Conservation (phyloP, 1,284 basidiomycete genomes). For the Peniophora sp. region DNA sequence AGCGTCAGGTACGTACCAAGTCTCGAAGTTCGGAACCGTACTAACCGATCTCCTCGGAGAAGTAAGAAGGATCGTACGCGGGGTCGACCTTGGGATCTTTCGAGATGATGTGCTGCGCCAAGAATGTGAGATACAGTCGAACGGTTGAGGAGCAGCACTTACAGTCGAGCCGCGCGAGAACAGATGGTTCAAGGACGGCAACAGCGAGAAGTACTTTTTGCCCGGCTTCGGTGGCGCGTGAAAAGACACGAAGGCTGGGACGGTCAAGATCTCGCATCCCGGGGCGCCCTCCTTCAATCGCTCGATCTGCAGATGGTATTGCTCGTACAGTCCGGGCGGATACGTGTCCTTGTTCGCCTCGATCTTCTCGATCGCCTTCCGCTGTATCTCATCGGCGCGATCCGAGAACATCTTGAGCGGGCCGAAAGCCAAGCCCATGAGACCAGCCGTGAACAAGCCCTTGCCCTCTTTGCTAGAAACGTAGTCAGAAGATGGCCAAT, state of each 20-base stretch:
- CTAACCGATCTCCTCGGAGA: conserved; percentile 24
- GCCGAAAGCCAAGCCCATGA: conserved; percentile 5
- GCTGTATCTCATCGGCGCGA: conserved; percentile 3
- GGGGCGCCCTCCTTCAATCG: conserved; percentile 12
- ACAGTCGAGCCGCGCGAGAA: conserved; percentile 30
- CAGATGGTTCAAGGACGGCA: conserved; percentile 10
- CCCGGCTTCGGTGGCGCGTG: background rate
- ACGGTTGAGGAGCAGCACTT: conserved; percentile 2
- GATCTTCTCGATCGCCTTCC: conserved; percentile 3
- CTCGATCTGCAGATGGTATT: conserved; percentile 18
- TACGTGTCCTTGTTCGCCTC: conserved; percentile 3
- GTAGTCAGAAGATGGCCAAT: background rate
- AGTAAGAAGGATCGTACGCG: conserved; percentile 32
- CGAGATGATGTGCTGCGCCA: conserved; percentile 23
- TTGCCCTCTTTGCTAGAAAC: conserved; percentile 6
- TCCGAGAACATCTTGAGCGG: conserved; percentile 13
- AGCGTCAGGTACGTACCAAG: background rate
- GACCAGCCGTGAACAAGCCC: conserved; percentile 19
- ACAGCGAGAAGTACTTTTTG: background rate
- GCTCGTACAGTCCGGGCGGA: conserved; percentile 14
- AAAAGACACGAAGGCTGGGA: conserved; percentile 4
- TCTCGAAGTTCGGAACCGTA: background rate
- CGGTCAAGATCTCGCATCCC: conserved; percentile 12
- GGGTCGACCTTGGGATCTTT: conserved; percentile 28
- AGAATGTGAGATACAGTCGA: background rate